Evolutionary conservation across 305 asterid species (phyloP), one percentile per base, ranked within the genome.

Genomic region (Coffea humblotiana): DNA sequence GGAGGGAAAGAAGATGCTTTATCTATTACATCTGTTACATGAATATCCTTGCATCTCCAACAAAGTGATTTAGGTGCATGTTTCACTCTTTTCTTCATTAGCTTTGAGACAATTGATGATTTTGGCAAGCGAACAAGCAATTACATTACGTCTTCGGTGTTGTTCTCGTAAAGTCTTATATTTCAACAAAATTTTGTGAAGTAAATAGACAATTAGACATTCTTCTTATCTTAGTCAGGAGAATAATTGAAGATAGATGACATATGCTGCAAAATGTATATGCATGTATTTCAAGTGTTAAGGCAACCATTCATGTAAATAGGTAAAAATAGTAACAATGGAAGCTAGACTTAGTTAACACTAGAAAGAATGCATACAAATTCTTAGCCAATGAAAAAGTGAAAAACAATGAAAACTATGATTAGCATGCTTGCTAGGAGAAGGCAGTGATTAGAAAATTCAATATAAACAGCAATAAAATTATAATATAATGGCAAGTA

Each of bases 41-140:
- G 96, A 82, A 94, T 90, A 70, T 97, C 96, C 94, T 91, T 92
- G 91, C 92, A 88, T 90, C 97, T 91, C 99, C 96, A 94, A 83
- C 98, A 96, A 56, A 94, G 90, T 64, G 99, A 92, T 86, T 90
- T 92, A 74, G 94, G 91, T 75, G 99, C 97, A 82, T 96, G 97
- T n/a, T 83, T 83, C 4, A 81, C 92, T 94, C 92, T 91, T 94
- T 83, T 96, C 97, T 81, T 95, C 97, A 73, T 94, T 95, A 84
- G 94, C 96, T 88, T 90, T 91, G 77, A 96, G 90, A 78, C 91
- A 97, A 72, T 95, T 87, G 81, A 92, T 90, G 77, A 96, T 94
- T 80, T 92, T 94, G 83, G 91, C 92, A 77, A 96, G 93, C 78
- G 97, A 94, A 87, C 94, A 97, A 77, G 97, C 96, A 81, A 94